These are phyloP conservation scores for Zelopaecilomyces penicillatus DNA, from an alignment of 2,329 filamentous ascomycete species.

Conservation along the genomic window DNA sequence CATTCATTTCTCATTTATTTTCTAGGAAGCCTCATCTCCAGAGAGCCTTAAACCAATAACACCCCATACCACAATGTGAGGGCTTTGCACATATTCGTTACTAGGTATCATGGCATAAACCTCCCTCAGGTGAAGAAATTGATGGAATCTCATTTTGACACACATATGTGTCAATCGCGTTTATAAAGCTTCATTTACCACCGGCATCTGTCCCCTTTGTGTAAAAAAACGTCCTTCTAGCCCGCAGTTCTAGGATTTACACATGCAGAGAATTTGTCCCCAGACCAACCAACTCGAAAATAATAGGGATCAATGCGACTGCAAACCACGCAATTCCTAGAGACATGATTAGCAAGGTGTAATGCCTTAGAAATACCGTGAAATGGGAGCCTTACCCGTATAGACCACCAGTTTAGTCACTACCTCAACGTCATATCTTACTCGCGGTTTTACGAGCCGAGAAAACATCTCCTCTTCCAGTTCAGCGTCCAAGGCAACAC, in stretches of 20 bases:
- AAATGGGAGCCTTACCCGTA: constrained; percentile 51
- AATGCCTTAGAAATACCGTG: not conserved
- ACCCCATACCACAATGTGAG: too few species aligned
- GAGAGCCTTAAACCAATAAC: too few species aligned
- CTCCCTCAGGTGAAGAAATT: too few species aligned
- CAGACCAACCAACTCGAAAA: constrained; percentile 56
- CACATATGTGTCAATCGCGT: too few species aligned
- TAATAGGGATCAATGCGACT: constrained; percentile 62
- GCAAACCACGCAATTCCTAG: constrained; percentile 76
- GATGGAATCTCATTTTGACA: too few species aligned
- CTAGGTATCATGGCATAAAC: too few species aligned
- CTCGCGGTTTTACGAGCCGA: constrained; percentile 73
- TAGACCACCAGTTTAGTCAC: constrained; percentile 96
- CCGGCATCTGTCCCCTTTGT: too few species aligned
- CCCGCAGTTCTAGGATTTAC: not conserved
- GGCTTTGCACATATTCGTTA: too few species aligned
- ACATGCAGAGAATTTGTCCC: constrained; percentile 33
- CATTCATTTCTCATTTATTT: too few species aligned
- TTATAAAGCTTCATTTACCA: too few species aligned
- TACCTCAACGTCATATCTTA: constrained; percentile 96
- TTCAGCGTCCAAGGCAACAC: constrained; percentile 30
- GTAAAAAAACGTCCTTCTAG: too few species aligned
- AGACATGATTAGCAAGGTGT: not conserved
- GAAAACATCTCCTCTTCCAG: constrained; percentile 77
- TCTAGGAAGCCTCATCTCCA: too few species aligned